phyloP scores from a whole-genome alignment of 176 grass and related monocot species.

The Rhynchospora tenuis region DNA sequence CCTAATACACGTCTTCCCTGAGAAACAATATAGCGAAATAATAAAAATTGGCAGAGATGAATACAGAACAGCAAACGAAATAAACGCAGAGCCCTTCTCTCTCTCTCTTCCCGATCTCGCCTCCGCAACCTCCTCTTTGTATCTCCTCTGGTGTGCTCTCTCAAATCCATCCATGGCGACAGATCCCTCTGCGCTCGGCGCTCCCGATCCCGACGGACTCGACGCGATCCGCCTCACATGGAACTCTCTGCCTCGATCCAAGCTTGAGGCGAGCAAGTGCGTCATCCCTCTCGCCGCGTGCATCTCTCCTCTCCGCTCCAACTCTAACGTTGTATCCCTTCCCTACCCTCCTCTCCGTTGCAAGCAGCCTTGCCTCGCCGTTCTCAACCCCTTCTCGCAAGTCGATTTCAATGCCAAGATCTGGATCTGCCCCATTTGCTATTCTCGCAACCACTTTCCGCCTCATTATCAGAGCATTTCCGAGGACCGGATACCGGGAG shows the following conservation, averaged over 20 bases:
- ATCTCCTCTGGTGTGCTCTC: not conserved
- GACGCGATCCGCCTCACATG: conserved; percentile 86
- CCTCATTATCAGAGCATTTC: conserved; percentile 83
- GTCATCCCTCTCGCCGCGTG: conserved; percentile 74
- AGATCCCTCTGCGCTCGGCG: not conserved
- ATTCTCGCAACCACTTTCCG: conserved; percentile 90
- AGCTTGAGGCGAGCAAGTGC: conserved; percentile 95
- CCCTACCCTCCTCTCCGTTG: conserved; percentile 85
- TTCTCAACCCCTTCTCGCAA: conserved; percentile 84
- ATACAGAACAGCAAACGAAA: not conserved
- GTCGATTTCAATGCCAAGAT: conserved; percentile 96
- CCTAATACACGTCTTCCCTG: not conserved
- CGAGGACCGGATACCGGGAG: conserved; percentile 73
- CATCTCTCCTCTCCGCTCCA: conserved; percentile 47
- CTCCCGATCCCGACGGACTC: conserved; percentile 47
- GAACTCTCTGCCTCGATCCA: conserved; percentile 86
- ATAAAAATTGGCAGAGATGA: not conserved
- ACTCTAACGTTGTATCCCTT: conserved; percentile 46
- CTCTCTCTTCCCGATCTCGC: not conserved
- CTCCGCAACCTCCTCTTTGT: not conserved
- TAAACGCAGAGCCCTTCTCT: not conserved
- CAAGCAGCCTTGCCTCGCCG: conserved; percentile 74
- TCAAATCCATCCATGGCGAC: conserved; percentile 6
- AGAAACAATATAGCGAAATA: not conserved
- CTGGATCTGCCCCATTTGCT: conserved; percentile 99